A percentile compares a stretch with the other conserved stretches of the same genome.
phyloP scores from a whole-genome alignment of 2,329 filamentous ascomycete genomes.

The Aspergillus fumigatiaffinis region DNA sequence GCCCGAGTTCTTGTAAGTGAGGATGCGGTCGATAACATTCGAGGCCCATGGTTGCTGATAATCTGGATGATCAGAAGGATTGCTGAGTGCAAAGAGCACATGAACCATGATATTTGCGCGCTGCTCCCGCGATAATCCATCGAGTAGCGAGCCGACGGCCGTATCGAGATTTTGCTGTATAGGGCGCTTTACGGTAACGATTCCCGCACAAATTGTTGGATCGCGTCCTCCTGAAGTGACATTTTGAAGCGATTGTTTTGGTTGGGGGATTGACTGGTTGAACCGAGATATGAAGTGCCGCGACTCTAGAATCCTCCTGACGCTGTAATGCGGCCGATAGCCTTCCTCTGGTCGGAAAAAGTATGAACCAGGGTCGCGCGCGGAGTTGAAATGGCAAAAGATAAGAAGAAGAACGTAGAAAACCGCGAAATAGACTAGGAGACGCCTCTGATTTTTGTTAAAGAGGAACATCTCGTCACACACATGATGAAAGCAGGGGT shows the following conservation, averaged over 20 bases:
- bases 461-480: slow-evolving; percentile 9
- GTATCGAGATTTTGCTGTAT: slow-evolving; percentile 38
- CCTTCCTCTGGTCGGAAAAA: slow-evolving; percentile 21
- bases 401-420: slow-evolving; percentile 18
- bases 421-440: slow-evolving; percentile 15
- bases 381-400: slow-evolving; percentile 15
- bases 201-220: slow-evolving; percentile 39
- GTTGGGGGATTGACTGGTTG: slow-evolving; percentile 9
- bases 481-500: slow-evolving; percentile 4
- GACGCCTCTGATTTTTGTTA: slow-evolving; percentile 17
- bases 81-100: slow-evolving; percentile 43
- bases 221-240: slow-evolving; percentile 3
- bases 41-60: slow-evolving; percentile 42
- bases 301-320: slow-evolving; percentile 17
- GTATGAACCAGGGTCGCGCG: slow-evolving; percentile 20
- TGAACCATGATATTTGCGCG: slow-evolving; percentile 40
- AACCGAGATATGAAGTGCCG: slow-evolving; percentile 12
- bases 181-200: slow-evolving; percentile 42
- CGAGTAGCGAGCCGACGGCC: slow-evolving; percentile 43
- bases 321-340: slow-evolving; percentile 21
- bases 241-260: slow-evolving; percentile 1
- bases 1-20: slow-evolving; percentile 38
- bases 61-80: slow-evolving; percentile 39
- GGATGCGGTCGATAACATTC: slow-evolving; percentile 37
- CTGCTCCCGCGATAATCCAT: slow-evolving; percentile 39